Conservation (phyloP, 148 eudicot species). For the Rheum nobile region DNA sequence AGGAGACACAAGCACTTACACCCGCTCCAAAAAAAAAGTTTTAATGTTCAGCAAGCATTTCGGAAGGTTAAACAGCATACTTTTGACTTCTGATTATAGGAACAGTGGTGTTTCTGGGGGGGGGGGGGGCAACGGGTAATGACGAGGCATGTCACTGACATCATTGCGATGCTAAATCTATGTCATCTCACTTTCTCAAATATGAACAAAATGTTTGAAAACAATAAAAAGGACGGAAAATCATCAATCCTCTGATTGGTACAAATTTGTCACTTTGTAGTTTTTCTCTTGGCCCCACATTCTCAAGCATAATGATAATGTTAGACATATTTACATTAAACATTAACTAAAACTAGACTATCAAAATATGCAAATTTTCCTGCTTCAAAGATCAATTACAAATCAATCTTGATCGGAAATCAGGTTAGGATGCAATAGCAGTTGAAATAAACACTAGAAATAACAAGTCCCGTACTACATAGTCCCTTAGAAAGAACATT, state of each 20-base stretch:
- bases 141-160: too few species aligned
- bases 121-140: too few species aligned
- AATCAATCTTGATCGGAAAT: neutral
- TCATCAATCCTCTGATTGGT: neutral
- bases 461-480: neutral
- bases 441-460: neutral
- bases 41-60: too few species aligned
- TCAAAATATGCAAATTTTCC: neutral
- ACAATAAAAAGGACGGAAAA: neutral
- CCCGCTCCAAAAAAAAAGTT: too few species aligned
- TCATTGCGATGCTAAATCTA: neutral
- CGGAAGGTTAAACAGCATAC: too few species aligned
- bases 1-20: too few species aligned
- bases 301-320: neutral
- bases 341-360: neutral
- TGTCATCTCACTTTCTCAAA: neutral
- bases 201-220: neutral
- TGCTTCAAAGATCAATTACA: neutral
- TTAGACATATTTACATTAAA: neutral
- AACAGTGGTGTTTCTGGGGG: too few species aligned
- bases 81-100: too few species aligned
- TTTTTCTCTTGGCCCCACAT: neutral
- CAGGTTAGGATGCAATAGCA: neutral
- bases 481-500: neutral
- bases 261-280: neutral